phyloP scores from a whole-genome alignment of 2,329 filamentous ascomycete species.

The Alternaria conjuncta region DNA sequence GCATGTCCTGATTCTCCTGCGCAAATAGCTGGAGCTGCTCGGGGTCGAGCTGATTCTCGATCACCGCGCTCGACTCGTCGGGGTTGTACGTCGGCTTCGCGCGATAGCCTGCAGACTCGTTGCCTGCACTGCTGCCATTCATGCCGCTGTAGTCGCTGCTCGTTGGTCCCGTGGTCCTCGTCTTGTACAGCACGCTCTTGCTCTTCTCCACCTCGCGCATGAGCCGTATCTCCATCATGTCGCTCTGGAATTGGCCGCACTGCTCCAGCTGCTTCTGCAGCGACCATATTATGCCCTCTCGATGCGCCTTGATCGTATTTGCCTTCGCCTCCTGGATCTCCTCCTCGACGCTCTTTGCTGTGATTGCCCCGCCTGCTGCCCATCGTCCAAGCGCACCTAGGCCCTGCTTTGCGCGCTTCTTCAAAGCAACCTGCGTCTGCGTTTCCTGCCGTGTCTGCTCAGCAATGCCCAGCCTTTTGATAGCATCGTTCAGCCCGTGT shows the following conservation, averaged over 20 bases:
- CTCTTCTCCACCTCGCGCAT: conserved; percentile 87
- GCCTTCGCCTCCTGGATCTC: conserved; percentile 72
- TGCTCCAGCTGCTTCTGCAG: conserved; percentile 76
- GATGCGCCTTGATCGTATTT: conserved; percentile 70
- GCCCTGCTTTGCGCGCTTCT: conserved; percentile 68
- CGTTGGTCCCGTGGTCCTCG: conserved; percentile 49
- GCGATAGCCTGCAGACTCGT: conserved; percentile 32
- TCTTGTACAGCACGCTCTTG: conserved; percentile 81
- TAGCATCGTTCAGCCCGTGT: conserved; percentile 81
- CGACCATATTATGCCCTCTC: conserved; percentile 85
- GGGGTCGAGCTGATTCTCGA: conserved; percentile 69
- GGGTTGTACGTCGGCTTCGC: conserved; percentile 28
- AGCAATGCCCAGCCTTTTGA: conserved; percentile 79
- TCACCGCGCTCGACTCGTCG: conserved; percentile 38
- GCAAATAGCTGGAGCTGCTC: conserved; percentile 95
- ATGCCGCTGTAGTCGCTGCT: conserved; percentile 27
- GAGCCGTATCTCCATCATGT: conserved; percentile 91
- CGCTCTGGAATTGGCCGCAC: conserved; percentile 78
- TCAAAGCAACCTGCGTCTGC: conserved; percentile 70
- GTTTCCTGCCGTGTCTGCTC: conserved; percentile 83
- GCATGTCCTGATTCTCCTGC: conserved; percentile 88
- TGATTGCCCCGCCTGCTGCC: conserved; percentile 64
- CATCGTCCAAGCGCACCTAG: conserved; percentile 72
- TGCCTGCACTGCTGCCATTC: conserved; percentile 21
- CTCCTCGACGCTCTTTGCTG: conserved; percentile 69